Evolutionary conservation across 768 basidiomycete species (phyloP), one percentile per base, ranked within the genome.

Genomic region (Gelatoporia subvermispora): DNA sequence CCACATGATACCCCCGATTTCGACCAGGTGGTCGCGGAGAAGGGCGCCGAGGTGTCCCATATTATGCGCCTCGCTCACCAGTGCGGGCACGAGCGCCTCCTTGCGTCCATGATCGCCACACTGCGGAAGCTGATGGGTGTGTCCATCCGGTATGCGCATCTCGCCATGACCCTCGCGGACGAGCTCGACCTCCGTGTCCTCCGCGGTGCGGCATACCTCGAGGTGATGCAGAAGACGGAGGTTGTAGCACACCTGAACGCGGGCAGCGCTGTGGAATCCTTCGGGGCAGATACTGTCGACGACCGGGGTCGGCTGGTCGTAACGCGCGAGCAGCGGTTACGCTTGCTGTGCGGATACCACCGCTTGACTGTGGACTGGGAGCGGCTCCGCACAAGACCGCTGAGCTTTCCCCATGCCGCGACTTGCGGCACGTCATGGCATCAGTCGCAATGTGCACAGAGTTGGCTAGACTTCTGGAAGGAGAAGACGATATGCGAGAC

Each of bases 381-480:
- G 56, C 70, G 69, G 20, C 64, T 87, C 13, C 82, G 84, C 20
- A 63, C 63, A 3, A 64, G 68, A 15, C 82, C 84, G 4, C 75
- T 81, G 24, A 60, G 64, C n/a, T 85, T 88, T 52, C 81, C 81
- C 24, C 86, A 88, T 56, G 74, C 81, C 2, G 62, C 76, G 8
- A 67, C 77, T 3, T 87, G 86, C 55, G 77, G 75, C 36, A 75
- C 81, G 15, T 81, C 79, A 9, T 88, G 84, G 83, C 81, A 85
- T 58, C 83, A 84, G 56, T 80, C 82, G 48, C 76, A 79, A 17
- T 88, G 86, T 55, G 77, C 74, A 20, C 84, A 85, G 62, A 79
- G 79, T 47, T 88, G 85, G 85, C 60, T 78, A 10, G 85, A 87
- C 45, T 88, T 87, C 60, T 88, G 86, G 86, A 84, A 83, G 64